A percentile compares a stretch with the other conserved stretches of the same genome.
Conservation (phyloP, 225 moss, liverwort and hornwort genomes). For the Pseudoscleropodium purum region DNA sequence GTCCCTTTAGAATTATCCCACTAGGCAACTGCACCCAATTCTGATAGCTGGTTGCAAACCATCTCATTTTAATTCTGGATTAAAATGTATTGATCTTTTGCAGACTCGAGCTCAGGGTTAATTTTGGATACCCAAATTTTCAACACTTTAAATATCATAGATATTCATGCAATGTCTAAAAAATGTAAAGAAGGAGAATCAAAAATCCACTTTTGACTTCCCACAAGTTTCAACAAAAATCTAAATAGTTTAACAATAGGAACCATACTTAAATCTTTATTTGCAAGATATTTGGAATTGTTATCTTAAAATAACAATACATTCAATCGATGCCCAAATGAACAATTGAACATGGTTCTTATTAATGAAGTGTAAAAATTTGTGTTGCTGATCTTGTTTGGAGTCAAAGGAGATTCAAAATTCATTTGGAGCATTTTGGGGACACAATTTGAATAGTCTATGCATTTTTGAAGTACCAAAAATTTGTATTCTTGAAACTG, state of each 20-base stretch:
- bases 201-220: background rate
- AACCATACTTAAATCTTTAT: background rate
- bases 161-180: background rate
- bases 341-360: background rate
- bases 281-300: background rate
- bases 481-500: background rate
- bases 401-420: background rate
- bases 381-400: fast-evolving
- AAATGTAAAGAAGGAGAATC: fast-evolving
- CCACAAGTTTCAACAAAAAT: background rate
- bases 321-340: background rate
- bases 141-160: background rate
- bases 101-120: background rate
- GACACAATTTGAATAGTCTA: background rate
- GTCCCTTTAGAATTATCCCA: too few relatives aligned
- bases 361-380: background rate
- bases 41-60: background rate
- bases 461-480: background rate
- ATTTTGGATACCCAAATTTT: background rate
- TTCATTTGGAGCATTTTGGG: background rate
- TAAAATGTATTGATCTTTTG: too few relatives aligned
- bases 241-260: background rate
- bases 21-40: background rate
- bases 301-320: background rate
- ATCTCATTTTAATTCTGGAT: background rate